Evolutionary conservation across 129 eudicot species (phyloP).

Genomic region (Pseudognaphalium luteoalbum): DNA sequence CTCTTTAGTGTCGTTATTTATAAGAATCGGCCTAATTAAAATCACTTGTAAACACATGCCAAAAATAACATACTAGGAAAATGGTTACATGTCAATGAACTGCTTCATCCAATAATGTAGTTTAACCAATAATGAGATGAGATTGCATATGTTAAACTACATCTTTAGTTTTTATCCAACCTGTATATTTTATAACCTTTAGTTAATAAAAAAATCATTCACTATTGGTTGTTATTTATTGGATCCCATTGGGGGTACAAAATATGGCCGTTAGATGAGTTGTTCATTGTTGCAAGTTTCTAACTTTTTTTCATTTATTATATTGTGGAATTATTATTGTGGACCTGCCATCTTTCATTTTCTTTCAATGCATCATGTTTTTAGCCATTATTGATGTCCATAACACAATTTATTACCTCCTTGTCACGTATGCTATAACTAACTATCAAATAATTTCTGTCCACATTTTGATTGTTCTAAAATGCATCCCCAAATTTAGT

Average conservation of each 20-base stretch:
- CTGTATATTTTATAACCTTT: background rate
- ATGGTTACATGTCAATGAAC: background rate
- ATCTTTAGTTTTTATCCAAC: background rate
- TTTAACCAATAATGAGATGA: too few species aligned
- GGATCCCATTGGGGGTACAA: constrained; percentile 23
- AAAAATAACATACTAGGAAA: too few species aligned
- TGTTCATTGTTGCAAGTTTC: constrained; percentile 21
- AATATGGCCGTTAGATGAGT: constrained; percentile 33
- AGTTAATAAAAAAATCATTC: background rate
- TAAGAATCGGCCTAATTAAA: too few species aligned
- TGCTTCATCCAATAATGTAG: background rate
- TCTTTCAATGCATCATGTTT: constrained; percentile 11
- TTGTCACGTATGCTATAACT: background rate
- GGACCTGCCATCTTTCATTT: background rate
- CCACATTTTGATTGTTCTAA: background rate
- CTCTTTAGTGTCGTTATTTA: too few species aligned
- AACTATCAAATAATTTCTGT: background rate
- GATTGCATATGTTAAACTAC: too few species aligned
- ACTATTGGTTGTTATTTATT: background rate
- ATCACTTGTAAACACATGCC: too few species aligned
- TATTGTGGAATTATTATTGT: background rate
- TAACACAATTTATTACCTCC: background rate
- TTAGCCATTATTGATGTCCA: background rate
- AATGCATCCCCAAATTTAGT: background rate
- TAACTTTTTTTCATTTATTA: constrained; percentile 3